A percentile compares a stretch with the other conserved stretches of the same genome.
These are phyloP conservation scores for Colletotrichum lentis DNA, from an alignment of 2,329 filamentous ascomycete genomes.

Conservation along the genomic window DNA sequence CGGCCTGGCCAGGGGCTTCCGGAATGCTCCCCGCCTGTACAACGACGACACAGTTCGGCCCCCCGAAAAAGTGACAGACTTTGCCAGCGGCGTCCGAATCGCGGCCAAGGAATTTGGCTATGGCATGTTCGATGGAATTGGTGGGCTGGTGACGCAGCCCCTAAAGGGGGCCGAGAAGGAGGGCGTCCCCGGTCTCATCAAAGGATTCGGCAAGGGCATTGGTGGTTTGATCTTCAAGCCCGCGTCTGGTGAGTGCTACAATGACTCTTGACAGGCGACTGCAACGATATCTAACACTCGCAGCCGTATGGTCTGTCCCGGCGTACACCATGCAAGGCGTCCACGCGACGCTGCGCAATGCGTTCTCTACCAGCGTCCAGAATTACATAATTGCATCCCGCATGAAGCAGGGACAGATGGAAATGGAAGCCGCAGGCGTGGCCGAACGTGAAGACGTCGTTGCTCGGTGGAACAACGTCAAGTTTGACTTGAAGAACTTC, in stretches of 20 bases:
- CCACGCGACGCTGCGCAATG: constrained; percentile 77
- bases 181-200: constrained; percentile 69
- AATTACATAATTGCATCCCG: constrained; percentile 83
- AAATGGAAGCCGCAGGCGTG: constrained; percentile 61
- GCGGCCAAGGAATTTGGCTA: constrained; percentile 81
- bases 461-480: constrained; percentile 68
- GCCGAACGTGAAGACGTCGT: constrained; percentile 73
- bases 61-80: constrained; percentile 79
- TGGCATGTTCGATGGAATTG: constrained; percentile 82
- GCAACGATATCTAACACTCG: constrained; percentile 4
- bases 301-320: constrained; percentile 73
- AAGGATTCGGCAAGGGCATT: constrained; percentile 83
- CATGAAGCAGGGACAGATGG: constrained; percentile 77
- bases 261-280: neutral
- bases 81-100: constrained; percentile 78
- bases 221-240: constrained; percentile 84
- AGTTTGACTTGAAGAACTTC: constrained; percentile 68
- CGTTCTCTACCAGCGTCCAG: constrained; percentile 74
- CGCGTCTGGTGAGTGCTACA: constrained; percentile 69
- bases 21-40: constrained; percentile 86
- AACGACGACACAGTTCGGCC: constrained; percentile 83
- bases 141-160: constrained; percentile 82
- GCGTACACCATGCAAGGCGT: constrained; percentile 86
- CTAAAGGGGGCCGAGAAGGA: constrained; percentile 64
- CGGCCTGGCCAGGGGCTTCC: constrained; percentile 83